Percentiles rank a stretch among this genome's conserved stretches.
Evolutionary conservation across 768 basidiomycete genomes (phyloP).

Genomic region (Mycena rebaudengoi): DNA sequence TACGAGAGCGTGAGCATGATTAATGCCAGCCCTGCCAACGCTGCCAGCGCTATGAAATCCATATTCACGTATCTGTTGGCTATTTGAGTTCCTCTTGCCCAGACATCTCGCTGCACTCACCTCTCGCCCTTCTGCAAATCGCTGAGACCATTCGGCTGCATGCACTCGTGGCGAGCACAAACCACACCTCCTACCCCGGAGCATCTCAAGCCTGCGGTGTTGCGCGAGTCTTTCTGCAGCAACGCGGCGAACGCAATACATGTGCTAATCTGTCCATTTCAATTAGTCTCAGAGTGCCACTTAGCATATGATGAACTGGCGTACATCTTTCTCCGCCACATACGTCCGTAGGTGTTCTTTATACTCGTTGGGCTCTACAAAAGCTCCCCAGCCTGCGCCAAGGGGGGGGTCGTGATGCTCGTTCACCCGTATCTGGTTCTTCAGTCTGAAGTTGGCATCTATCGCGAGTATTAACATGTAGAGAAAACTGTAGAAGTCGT

Average conservation of each 20-base stretch:
- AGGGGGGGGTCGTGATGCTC: conserved; percentile 21
- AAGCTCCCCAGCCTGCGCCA: conserved; percentile 19
- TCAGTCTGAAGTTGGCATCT: conserved; percentile 31
- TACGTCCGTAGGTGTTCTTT: conserved; percentile 2
- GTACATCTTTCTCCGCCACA: conserved; percentile 6
- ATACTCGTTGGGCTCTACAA: conserved; percentile 16
- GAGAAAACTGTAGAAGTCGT: conserved; percentile 4
- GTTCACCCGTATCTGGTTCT: conserved; percentile 11
- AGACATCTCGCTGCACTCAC: neutral
- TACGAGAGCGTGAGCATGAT: conserved; percentile 28
- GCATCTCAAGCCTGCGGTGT: conserved; percentile 1
- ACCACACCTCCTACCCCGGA: conserved; percentile 16
- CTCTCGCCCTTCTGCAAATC: conserved; percentile 34
- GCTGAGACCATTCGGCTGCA: conserved; percentile 23
- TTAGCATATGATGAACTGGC: neutral
- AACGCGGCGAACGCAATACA: conserved; percentile 23
- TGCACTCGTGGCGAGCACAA: conserved; percentile 24
- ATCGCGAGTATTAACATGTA: conserved; percentile 18
- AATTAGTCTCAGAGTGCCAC: neutral
- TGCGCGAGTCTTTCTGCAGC: conserved; percentile 20
- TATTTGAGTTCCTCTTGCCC: neutral
- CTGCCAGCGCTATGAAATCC: neutral
- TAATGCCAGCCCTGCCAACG: neutral
- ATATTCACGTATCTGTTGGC: neutral
- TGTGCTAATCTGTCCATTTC: conserved; percentile 23